phyloP scores from a whole-genome alignment of 2,329 filamentous ascomycete genomes.

The Fusarium gaditjirri region DNA sequence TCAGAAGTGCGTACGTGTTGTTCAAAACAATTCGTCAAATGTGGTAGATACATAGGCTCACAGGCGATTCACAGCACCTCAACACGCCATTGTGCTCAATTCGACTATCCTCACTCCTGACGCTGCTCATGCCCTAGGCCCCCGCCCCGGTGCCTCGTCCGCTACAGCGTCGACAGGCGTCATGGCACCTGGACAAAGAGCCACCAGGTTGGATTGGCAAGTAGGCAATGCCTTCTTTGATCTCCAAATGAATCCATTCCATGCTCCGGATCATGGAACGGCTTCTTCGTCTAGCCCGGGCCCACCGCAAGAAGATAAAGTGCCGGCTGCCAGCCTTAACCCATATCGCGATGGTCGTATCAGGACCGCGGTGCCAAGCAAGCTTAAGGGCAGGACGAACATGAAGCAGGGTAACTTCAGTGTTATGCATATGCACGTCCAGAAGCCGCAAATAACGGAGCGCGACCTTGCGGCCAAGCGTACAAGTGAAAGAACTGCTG shows the following conservation, averaged over 20 bases:
- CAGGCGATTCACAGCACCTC: slow-evolving; percentile 15
- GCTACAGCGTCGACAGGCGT: slow-evolving; percentile 2
- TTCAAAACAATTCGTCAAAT: not conserved
- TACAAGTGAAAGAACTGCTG: slow-evolving; percentile 69
- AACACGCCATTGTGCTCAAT: slow-evolving; percentile 17
- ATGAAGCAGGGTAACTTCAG: slow-evolving; percentile 69
- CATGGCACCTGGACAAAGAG: slow-evolving; percentile 2
- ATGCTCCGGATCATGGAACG: not conserved
- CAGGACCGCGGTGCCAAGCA: slow-evolving; percentile 69
- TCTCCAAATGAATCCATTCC: slow-evolving; percentile 14
- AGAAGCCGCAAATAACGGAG: slow-evolving; percentile 57
- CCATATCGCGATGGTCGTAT: slow-evolving; percentile 48
- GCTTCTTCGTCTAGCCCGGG: not conserved
- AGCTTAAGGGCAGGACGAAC: slow-evolving; percentile 68
- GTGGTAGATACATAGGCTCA: slow-evolving; percentile 22
- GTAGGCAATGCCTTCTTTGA: slow-evolving; percentile 24
- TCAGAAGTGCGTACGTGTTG: slow-evolving; percentile 43
- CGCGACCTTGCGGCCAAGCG: slow-evolving; percentile 67
- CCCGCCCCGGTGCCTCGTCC: slow-evolving; percentile 5
- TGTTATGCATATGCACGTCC: slow-evolving; percentile 70
- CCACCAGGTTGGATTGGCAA: not conserved
- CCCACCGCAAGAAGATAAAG: not conserved
- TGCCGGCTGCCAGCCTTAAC: slow-evolving; percentile 29
- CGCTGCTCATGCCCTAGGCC: not conserved
- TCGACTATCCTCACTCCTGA: slow-evolving; percentile 1